Conservation (phyloP, 495 filamentous ascomycete species). For the Aspergillus saccharolyticus region DNA sequence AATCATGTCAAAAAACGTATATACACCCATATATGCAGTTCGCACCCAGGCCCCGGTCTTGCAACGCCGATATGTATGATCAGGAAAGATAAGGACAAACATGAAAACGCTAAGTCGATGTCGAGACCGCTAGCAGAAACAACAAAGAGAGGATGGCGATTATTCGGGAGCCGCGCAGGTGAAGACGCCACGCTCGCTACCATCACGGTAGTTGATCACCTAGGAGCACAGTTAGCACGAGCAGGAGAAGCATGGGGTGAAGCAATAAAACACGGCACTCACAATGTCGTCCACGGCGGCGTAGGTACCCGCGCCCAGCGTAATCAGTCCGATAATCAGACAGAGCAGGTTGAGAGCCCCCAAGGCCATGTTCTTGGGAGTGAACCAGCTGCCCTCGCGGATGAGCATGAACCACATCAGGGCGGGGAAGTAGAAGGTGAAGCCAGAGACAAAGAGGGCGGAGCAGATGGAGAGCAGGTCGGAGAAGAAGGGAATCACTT, state of each 20-base stretch:
- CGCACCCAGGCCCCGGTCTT: background rate
- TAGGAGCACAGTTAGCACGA: conserved; percentile 13
- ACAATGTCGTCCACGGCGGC: conserved; percentile 53
- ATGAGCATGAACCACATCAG: conserved; percentile 59
- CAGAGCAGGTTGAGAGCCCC: conserved; percentile 19
- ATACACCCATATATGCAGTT: background rate
- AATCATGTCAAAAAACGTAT: background rate
- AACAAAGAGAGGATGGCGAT: background rate
- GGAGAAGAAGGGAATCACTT: conserved; percentile 64
- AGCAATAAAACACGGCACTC: conserved; percentile 27
- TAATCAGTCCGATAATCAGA: conserved; percentile 26
- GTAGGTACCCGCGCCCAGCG: conserved; percentile 48
- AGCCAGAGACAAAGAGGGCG: conserved; percentile 59
- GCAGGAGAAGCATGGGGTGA: background rate
- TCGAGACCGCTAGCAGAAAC: background rate
- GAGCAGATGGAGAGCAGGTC: conserved; percentile 55
- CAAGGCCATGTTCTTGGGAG: conserved; percentile 27
- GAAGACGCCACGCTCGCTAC: conserved; percentile 41
- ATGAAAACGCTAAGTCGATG: background rate
- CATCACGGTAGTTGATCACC: conserved; percentile 38
- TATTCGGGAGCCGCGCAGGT: conserved; percentile 28
- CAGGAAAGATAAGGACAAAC: background rate
- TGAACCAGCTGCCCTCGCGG: conserved; percentile 36
- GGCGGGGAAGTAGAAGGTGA: conserved; percentile 61
- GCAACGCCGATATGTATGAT: background rate